phyloP scores from a whole-genome alignment of 1,139 yeast species.

The Oligophagozyma castellii region DNA sequence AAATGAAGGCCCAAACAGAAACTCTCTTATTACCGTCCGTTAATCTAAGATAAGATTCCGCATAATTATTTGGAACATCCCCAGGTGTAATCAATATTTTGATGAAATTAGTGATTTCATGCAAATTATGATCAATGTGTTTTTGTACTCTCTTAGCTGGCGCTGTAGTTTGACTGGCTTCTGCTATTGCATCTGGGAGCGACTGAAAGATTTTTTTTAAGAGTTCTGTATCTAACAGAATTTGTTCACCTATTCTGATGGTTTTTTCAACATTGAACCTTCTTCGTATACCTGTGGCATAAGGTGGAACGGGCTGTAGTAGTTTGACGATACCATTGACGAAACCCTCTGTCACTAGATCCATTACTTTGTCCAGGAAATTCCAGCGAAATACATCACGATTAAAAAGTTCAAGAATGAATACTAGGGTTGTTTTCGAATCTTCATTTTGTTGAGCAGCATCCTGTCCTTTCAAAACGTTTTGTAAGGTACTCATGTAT shows the following conservation, averaged over 20 bases:
- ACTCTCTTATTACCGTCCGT: constrained; percentile 15
- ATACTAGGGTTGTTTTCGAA: constrained; percentile 13
- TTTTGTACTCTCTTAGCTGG: constrained; percentile 16
- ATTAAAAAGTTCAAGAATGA: constrained; percentile 47
- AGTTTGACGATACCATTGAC: constrained; percentile 42
- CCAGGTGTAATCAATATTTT: constrained; percentile 20
- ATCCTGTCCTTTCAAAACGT: constrained; percentile 34
- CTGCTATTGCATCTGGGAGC: constrained; percentile 11
- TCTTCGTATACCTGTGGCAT: constrained; percentile 11
- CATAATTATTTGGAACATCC: constrained; percentile 17
- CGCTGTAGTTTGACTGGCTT: constrained; percentile 8
- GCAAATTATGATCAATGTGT: constrained; percentile 16
- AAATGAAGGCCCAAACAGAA: constrained; percentile 20
- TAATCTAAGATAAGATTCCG: constrained; percentile 16
- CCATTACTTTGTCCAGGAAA: constrained; percentile 66
- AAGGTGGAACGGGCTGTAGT: constrained; percentile 19
- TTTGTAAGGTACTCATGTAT: constrained; percentile 47
- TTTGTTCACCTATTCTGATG: constrained; percentile 66
- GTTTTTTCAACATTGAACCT: constrained; percentile 37
- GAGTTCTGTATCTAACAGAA: constrained; percentile 55
- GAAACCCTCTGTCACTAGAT: constrained; percentile 44
- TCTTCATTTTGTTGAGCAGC: constrained; percentile 6
- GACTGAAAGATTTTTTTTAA: constrained; percentile 39
- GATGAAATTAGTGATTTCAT: constrained; percentile 11
- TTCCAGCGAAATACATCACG: constrained; percentile 62